Conservation (phyloP, 2,329 filamentous ascomycete species). For the Botryotinia calthae region DNA sequence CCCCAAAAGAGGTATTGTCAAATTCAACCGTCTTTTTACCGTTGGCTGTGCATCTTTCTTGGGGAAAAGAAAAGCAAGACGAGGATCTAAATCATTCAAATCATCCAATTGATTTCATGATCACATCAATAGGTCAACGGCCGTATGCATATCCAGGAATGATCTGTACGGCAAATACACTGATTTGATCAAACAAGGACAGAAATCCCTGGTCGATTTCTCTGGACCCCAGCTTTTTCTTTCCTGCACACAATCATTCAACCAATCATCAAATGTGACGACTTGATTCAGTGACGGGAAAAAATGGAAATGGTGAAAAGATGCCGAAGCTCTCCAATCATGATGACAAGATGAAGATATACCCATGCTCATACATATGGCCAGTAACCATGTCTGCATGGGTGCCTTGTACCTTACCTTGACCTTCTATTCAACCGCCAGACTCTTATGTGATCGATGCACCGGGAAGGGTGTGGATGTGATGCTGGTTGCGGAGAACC, state of each 20-base stretch:
- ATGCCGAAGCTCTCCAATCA: constrained; percentile 5
- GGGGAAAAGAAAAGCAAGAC: neutral
- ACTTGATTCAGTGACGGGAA: neutral
- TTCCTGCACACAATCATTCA: neutral
- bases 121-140: neutral
- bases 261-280: neutral
- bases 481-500: constrained; percentile 16
- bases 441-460: constrained; percentile 9
- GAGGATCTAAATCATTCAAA: neutral
- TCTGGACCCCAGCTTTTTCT: neutral
- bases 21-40: neutral
- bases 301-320: neutral
- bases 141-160: neutral
- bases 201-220: neutral
- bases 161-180: neutral
- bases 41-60: neutral
- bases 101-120: neutral
- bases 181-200: neutral
- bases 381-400: constrained; percentile 4
- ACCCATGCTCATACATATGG: neutral
- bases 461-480: neutral
- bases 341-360: neutral
- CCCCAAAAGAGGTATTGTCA: neutral
- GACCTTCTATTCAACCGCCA: constrained; percentile 5
- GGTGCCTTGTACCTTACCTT: constrained; percentile 8